phyloP scores from a whole-genome alignment of 169 alveolate genomes.

The Prorocentrum cordatum region DNA sequence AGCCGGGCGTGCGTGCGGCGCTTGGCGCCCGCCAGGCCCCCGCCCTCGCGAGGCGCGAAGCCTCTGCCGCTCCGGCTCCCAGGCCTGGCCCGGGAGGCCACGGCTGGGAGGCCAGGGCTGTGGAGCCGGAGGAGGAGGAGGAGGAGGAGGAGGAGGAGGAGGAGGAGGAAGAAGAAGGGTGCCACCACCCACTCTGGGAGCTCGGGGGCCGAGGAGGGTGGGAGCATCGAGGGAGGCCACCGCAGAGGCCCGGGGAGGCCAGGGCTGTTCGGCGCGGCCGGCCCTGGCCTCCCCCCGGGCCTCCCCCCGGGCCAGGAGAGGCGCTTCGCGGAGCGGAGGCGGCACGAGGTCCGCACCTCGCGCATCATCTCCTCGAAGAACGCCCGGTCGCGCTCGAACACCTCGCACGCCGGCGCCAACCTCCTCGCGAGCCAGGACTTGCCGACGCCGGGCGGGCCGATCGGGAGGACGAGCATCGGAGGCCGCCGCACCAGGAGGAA shows the following conservation, averaged over 20 bases:
- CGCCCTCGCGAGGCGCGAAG: no score
- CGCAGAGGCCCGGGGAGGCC: background rate
- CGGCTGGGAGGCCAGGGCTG: no score
- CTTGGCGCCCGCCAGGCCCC: no score
- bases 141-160: no score
- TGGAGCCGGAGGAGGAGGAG: no score
- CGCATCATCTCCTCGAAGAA: no score
- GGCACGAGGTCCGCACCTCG: background rate
- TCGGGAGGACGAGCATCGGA: background rate
- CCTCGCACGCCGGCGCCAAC: background rate
- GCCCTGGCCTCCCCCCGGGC: background rate
- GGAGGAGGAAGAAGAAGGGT: no score
- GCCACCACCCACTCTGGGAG: no score
- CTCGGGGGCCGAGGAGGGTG: no score
- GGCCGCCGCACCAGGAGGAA: constrained; percentile 3
- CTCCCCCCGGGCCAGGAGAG: background rate
- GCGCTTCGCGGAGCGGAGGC: background rate
- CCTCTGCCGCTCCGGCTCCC: no score
- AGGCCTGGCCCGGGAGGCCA: no score
- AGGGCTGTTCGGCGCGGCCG: background rate
- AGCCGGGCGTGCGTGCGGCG: background rate
- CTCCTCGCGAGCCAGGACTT: constrained; percentile 7
- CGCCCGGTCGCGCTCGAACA: background rate
- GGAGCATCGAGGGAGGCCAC: background rate
- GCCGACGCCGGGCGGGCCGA: background rate